A percentile compares a stretch with the other conserved stretches of the same genome.
These are phyloP conservation scores for Aspergillus uvarum DNA, from an alignment of 2,329 filamentous ascomycete species.

Conservation along the genomic window DNA sequence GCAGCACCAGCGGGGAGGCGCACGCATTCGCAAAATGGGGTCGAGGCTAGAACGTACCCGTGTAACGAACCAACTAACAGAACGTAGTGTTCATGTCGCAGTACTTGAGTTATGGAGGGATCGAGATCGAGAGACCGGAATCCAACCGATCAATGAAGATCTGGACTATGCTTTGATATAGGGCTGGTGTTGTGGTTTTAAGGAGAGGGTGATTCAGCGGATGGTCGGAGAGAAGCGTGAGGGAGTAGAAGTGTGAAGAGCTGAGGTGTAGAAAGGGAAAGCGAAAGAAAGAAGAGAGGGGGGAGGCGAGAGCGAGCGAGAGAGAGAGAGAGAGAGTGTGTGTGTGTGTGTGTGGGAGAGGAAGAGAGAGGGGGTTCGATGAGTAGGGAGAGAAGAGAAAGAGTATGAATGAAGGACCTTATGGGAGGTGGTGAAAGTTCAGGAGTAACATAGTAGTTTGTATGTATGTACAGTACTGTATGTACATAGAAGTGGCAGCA, in stretches of 20 bases:
- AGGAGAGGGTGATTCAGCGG: not conserved
- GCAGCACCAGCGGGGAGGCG: not conserved
- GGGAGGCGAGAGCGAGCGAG: constrained; percentile 2
- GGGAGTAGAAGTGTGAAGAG: not conserved
- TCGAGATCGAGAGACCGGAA: not conserved
- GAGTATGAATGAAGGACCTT: not conserved
- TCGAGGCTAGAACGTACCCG: constrained; percentile 18
- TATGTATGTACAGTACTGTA: not conserved
- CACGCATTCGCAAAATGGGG: constrained; percentile 12
- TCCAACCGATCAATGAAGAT: constrained; percentile 5
- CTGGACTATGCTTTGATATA: not conserved
- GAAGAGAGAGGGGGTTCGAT: not conserved
- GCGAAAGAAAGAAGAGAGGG: not conserved
- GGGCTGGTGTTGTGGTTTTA: not conserved
- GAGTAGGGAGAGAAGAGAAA: constrained; percentile 8
- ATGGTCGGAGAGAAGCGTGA: not conserved
- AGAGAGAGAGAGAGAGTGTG: constrained; percentile 2
- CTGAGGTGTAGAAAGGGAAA: not conserved
- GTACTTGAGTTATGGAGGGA: not conserved
- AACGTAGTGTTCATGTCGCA: constrained; percentile 13
- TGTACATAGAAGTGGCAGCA: not conserved
- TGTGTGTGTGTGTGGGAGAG: not conserved
- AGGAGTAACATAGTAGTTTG: constrained; percentile 1
- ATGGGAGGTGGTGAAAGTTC: constrained; percentile 2
- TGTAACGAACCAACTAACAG: constrained; percentile 20